These are phyloP conservation scores for Candida broadrunensis DNA, from an alignment of 805 yeast genomes.

Conservation along the genomic window DNA sequence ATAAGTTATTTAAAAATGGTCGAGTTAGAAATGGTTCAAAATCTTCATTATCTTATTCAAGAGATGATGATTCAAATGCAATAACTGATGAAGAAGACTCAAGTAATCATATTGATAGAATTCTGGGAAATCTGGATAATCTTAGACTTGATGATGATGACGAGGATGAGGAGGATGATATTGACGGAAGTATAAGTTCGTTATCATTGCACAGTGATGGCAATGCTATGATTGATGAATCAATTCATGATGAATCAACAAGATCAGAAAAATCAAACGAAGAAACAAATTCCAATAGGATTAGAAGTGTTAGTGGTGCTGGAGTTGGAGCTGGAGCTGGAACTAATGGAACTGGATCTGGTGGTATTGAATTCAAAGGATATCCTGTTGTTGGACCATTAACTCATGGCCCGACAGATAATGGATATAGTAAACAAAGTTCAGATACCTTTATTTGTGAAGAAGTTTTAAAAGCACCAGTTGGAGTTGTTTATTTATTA, in stretches of 20 bases:
- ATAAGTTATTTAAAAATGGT: constrained; percentile 6
- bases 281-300: constrained; percentile 2
- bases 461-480: constrained; percentile 55
- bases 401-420: constrained; percentile 50
- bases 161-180: constrained; percentile 15
- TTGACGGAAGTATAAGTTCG: constrained; percentile 8
- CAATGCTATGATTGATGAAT: constrained; percentile 11
- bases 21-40: constrained; percentile 7
- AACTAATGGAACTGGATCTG: constrained; percentile 3
- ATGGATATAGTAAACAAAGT: constrained; percentile 39
- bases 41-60: constrained; percentile 1
- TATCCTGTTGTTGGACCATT: constrained; percentile 42
- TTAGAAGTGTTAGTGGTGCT: constrained; percentile 4
- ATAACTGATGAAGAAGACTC: background rate
- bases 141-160: constrained; percentile 19
- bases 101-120: background rate
- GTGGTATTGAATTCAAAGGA: constrained; percentile 25
- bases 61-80: constrained; percentile 1
- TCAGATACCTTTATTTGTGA: constrained; percentile 58
- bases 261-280: constrained; percentile 4
- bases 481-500: constrained; percentile 58
- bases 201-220: constrained; percentile 15
- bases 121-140: background rate
- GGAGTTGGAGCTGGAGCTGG: background rate
- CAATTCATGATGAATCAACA: constrained; percentile 6